Conservation (phyloP, 2,329 filamentous ascomycete species). For the Aspergillus brunneoviolaceus region DNA sequence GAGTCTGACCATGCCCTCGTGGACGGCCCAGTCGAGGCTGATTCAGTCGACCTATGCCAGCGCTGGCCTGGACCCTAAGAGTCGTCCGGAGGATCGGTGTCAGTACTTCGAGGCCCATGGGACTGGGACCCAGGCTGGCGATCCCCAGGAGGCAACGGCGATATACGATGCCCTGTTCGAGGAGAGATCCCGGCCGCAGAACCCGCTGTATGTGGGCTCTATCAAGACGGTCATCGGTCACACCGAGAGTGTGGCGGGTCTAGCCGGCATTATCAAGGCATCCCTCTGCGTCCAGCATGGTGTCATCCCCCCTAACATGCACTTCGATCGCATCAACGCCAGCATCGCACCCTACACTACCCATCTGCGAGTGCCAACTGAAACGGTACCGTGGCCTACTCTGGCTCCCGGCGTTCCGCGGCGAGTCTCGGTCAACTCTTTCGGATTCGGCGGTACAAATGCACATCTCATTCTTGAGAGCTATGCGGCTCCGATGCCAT, state of each 20-base stretch:
- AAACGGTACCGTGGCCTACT: slow-evolving; percentile 21
- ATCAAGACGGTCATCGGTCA: slow-evolving; percentile 19
- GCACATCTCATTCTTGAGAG: slow-evolving; percentile 39
- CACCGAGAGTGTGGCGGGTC: slow-evolving; percentile 20
- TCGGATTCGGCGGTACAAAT: slow-evolving; percentile 36
- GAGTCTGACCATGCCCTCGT: slow-evolving; percentile 38
- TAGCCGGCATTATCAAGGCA: slow-evolving; percentile 26
- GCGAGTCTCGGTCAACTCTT: slow-evolving; percentile 46
- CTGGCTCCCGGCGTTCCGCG: slow-evolving; percentile 23
- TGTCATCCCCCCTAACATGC: slow-evolving; percentile 27
- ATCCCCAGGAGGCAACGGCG: slow-evolving; percentile 31
- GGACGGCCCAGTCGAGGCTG: slow-evolving; percentile 39
- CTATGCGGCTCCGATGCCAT: background rate
- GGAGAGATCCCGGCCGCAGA: background rate
- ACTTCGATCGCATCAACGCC: slow-evolving; percentile 24
- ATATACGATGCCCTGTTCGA: slow-evolving; percentile 25
- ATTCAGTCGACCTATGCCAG: slow-evolving; percentile 41
- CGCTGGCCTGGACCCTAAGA: slow-evolving; percentile 38
- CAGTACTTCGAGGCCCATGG: slow-evolving; percentile 51
- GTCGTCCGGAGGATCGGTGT: slow-evolving; percentile 24
- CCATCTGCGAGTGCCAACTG: slow-evolving; percentile 21
- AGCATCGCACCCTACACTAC: slow-evolving; percentile 18
- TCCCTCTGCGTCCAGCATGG: slow-evolving; percentile 25
- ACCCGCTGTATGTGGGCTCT: slow-evolving; percentile 12
- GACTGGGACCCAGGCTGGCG: slow-evolving; percentile 41